phyloP scores from a whole-genome alignment of 495 filamentous ascomycete species.

The Amphirosellinia nigrospora region DNA sequence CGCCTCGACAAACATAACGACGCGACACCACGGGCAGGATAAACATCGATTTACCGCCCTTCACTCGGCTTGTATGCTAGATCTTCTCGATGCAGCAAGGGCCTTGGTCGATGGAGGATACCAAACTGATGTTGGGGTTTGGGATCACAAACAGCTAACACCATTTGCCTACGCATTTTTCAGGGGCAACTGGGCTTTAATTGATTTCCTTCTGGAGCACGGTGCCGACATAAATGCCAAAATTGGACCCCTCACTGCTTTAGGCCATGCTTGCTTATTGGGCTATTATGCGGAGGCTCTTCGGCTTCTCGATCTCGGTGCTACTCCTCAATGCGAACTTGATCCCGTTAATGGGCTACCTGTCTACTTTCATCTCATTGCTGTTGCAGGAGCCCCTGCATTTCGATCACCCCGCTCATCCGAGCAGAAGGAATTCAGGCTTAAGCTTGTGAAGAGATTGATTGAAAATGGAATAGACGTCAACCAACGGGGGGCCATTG shows the following conservation, averaged over 20 bases:
- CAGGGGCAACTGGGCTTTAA: conserved; percentile 38
- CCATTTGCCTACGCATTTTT: conserved; percentile 47
- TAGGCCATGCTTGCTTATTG: conserved; percentile 46
- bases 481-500: conserved; percentile 17
- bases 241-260: conserved; percentile 39
- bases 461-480: conserved; percentile 25
- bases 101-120: conserved; percentile 36
- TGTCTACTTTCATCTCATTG: conserved; percentile 39
- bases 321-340: not conserved
- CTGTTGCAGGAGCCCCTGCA: conserved; percentile 30
- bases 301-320: conserved; percentile 42
- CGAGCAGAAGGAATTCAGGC: conserved; percentile 3
- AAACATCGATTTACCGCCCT: conserved; percentile 26
- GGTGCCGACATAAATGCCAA: conserved; percentile 45
- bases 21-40: not conserved
- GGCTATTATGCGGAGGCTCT: conserved; percentile 41
- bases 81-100: not conserved
- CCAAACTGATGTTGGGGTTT: conserved; percentile 37
- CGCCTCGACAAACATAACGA: conserved; percentile 35
- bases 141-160: conserved; percentile 38
- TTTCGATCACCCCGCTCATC: conserved; percentile 27
- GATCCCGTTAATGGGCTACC: conserved; percentile 6
- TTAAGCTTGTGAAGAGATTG: conserved; percentile 27
- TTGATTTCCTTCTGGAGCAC: conserved; percentile 39
- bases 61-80: conserved; percentile 25